Evolutionary conservation across 345 rosid genomes (phyloP).

Genomic region (Litchi chinensis): DNA sequence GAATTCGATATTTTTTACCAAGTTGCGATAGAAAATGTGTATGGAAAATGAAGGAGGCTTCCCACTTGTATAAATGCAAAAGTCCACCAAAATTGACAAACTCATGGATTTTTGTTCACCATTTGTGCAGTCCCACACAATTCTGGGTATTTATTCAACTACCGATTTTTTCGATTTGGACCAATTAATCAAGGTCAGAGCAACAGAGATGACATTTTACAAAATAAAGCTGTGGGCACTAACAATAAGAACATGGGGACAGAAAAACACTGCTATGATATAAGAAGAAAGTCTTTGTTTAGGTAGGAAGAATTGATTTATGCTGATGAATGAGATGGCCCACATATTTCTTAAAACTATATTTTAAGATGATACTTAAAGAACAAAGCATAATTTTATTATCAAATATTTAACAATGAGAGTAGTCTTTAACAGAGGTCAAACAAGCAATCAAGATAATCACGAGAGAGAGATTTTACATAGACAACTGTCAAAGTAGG

Average conservation of each 20-base stretch:
- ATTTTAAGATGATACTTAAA: not conserved
- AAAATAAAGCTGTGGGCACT: conserved; percentile 21
- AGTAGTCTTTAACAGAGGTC: conserved; percentile 28
- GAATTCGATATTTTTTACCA: not conserved
- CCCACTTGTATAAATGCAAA: conserved; percentile 24
- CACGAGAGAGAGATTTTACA: conserved; percentile 25
- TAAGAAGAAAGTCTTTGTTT: conserved; percentile 55
- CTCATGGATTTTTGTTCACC: not conserved
- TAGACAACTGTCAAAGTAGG: conserved; percentile 42
- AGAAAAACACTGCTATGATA: conserved; percentile 25
- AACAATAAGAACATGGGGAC: conserved; percentile 29
- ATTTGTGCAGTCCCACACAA: conserved; percentile 22
- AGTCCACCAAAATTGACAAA: conserved; percentile 44
- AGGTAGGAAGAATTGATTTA: conserved; percentile 48
- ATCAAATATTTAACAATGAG: not conserved
- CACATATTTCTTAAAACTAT: conserved; percentile 26
- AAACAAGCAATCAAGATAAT: conserved; percentile 40
- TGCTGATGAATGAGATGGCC: conserved; percentile 35
- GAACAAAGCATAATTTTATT: not conserved
- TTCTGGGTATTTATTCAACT: conserved; percentile 20
- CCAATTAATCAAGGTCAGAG: conserved; percentile 26
- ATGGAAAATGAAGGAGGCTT: conserved; percentile 16
- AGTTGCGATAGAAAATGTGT: not conserved
- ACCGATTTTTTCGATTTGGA: conserved; percentile 17
- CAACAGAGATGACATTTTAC: conserved; percentile 15